Evolutionary conservation across 2,329 filamentous ascomycete genomes (phyloP).

Genomic region (Beauveria brongniartii): DNA sequence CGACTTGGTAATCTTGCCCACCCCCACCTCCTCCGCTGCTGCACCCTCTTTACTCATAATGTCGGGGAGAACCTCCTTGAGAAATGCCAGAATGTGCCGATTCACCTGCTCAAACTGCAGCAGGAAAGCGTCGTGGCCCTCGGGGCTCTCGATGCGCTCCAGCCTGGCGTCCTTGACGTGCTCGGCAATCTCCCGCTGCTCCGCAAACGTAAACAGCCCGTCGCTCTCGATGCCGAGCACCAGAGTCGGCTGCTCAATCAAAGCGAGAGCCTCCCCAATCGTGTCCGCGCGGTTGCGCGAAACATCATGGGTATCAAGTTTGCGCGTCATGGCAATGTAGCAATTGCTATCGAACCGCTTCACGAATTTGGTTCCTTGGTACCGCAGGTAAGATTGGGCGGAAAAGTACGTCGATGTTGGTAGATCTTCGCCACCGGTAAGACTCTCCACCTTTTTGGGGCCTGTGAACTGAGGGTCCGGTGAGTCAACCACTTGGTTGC

Average conservation of each 20-base stretch:
- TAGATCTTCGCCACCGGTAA: slow-evolving; percentile 42
- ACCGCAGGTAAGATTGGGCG: slow-evolving; percentile 92
- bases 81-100: slow-evolving; percentile 71
- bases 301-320: slow-evolving; percentile 94
- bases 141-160: slow-evolving; percentile 83
- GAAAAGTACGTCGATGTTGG: slow-evolving; percentile 85
- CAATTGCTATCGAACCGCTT: slow-evolving; percentile 97
- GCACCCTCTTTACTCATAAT: slow-evolving; percentile 65
- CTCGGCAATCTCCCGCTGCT: slow-evolving; percentile 85
- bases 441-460: slow-evolving; percentile 38
- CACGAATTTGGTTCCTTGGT: slow-evolving; percentile 95
- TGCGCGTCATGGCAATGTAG: slow-evolving; percentile 97
- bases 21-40: slow-evolving; percentile 39
- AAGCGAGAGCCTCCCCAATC: slow-evolving; percentile 65
- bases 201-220: slow-evolving; percentile 92
- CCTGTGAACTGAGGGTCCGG: slow-evolving; percentile 63
- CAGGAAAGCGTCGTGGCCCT: slow-evolving; percentile 94
- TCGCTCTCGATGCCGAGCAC: slow-evolving; percentile 94
- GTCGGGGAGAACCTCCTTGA: slow-evolving; percentile 74
- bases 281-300: slow-evolving; percentile 64
- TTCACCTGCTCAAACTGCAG: slow-evolving; percentile 98
- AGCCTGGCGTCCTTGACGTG: slow-evolving; percentile 70
- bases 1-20: slow-evolving; percentile 65
- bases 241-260: slow-evolving; percentile 82
- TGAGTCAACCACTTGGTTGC: slow-evolving; percentile 19